phyloP scores from a whole-genome alignment of 208 protist species.

The Crithidia acanthocephali region DNA sequence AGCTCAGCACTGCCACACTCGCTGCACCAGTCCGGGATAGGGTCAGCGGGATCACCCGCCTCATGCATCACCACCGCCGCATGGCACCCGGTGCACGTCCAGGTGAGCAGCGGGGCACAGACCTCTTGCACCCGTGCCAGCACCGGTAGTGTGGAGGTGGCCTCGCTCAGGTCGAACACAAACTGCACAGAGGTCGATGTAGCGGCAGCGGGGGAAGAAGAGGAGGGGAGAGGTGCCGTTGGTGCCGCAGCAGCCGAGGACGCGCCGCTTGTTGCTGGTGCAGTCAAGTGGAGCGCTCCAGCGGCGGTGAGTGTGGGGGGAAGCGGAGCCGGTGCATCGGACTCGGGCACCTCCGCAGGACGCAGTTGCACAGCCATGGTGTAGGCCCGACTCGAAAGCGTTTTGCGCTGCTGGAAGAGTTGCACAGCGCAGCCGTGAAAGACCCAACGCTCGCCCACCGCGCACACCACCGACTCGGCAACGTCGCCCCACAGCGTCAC shows the following conservation, averaged over 20 bases:
- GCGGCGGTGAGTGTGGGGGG: no score
- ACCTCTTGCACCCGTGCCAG: conserved; percentile 30
- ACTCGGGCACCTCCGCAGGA: not conserved
- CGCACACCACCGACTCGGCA: conserved; percentile 31
- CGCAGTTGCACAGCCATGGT: conserved; percentile 39
- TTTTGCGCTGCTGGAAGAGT: conserved; percentile 62
- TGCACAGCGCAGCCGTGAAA: conserved; percentile 58
- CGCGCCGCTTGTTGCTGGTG: not conserved
- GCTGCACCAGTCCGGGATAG: conserved; percentile 22
- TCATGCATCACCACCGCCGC: not conserved
- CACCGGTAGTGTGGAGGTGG: conserved; percentile 33
- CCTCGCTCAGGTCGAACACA: conserved; percentile 23
- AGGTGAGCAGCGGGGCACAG: conserved; percentile 4
- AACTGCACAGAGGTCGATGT: conserved; percentile 9
- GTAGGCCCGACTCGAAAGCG: conserved; percentile 37
- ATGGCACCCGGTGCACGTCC: conserved; percentile 19
- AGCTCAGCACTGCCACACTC: conserved; percentile 31
- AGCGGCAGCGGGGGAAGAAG: not conserved
- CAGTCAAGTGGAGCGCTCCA: no score
- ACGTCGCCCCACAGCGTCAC: conserved; percentile 79
- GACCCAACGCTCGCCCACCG: conserved; percentile 57
- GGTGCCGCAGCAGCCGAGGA: not conserved
- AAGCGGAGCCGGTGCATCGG: no score
- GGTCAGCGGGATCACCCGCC: not conserved
- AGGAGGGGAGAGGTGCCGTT: not conserved